Percentiles rank a stretch among this genome's conserved stretches.
Conservation (phyloP, 768 basidiomycete genomes). For the Naganishia vishniacii region DNA sequence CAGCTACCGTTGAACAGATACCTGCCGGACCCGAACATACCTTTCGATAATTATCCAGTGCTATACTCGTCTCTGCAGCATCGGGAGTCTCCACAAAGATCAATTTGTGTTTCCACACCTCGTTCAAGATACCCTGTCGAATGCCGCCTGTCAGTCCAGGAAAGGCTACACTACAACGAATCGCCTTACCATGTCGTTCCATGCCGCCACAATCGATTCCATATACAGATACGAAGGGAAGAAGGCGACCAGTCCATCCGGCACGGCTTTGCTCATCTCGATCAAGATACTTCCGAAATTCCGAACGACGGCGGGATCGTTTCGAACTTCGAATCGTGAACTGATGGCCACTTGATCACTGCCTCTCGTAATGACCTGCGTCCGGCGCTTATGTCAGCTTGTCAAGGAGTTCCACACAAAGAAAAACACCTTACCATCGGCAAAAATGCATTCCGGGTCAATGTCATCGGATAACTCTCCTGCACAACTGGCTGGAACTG, state of each 20-base stretch:
- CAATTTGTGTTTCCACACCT: conserved; percentile 99
- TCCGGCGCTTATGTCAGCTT: neutral
- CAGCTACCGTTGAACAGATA: conserved; percentile 2
- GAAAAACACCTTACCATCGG: conserved; percentile 62
- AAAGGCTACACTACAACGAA: neutral
- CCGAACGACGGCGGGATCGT: conserved; percentile 96
- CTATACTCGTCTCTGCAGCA: conserved; percentile 96
- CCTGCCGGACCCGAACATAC: conserved; percentile 51
- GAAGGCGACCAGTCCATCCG: conserved; percentile 97
- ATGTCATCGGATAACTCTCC: conserved; percentile 96
- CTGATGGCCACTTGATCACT: conserved; percentile 98
- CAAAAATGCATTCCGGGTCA: conserved; percentile 90
- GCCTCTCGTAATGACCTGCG: conserved; percentile 89
- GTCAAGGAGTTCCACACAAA: neutral
- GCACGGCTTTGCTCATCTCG: conserved; percentile 95
- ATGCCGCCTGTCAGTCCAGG: neutral
- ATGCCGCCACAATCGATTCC: conserved; percentile 99
- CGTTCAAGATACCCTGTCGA: conserved; percentile 85
- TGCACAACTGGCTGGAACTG: conserved; percentile 95
- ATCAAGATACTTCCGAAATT: conserved; percentile 98
- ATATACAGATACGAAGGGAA: conserved; percentile 99
- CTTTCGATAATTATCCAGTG: conserved; percentile 91
- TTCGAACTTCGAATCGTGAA: conserved; percentile 96
- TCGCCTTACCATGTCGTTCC: conserved; percentile 94
- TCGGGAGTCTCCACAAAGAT: conserved; percentile 99